Base-by-base conservation (phyloP, 2,329 filamentous ascomycete species). In the Lasiodiplodia sp. region DNA sequence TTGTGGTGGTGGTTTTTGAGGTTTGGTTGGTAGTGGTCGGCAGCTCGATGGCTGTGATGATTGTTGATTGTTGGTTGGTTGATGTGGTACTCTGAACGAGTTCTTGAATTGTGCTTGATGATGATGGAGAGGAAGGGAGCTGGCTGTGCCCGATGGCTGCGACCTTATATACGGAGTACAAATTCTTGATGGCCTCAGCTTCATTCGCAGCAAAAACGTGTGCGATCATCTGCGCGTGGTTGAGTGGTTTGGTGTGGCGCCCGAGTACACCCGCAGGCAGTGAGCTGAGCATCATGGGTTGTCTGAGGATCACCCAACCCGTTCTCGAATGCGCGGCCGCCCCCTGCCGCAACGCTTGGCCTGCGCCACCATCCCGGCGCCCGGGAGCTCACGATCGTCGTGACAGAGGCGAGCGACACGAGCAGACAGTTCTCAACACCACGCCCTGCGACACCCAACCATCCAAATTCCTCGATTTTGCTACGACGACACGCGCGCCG, bases 231-330 rank as follows among this genome's bases (percentile, higher is more conserved):
- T 63, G 58, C 58, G 58, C 60, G 60, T 18, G 58, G 23, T 64
- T 64, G 60, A 38, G 51, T 31, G 38, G 31, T 18, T 18, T n/a
- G 31, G 23, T 14, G 53, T 18, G n/a, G 60, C n/a, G 47, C 60
- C 62, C 63, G 63, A 66, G 25, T 56, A 56, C 52, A 56, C 38
- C 63, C 63, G 62, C 23, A 8, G 16, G 34, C 8, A 25, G 63
- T 66, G 63, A 66, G 63, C 34, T 66, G 63, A 66, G 63, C 49
- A 66, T 66, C 44, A 64, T 55, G 34, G 34, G 52, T 66, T 66
- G 63, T 55, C 63, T 66, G 63, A 66, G 63, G 34, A 66, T 66
- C 63, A 66, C 63, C 63, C 63, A 66, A 66, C 51, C 44, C 44
- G 47, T 51, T 58, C n/a, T 18, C 28, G 34, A 40, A 40, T 14